phyloP scores from a whole-genome alignment of 73 alveolate genomes.

The Stentor roeselii region DNA sequence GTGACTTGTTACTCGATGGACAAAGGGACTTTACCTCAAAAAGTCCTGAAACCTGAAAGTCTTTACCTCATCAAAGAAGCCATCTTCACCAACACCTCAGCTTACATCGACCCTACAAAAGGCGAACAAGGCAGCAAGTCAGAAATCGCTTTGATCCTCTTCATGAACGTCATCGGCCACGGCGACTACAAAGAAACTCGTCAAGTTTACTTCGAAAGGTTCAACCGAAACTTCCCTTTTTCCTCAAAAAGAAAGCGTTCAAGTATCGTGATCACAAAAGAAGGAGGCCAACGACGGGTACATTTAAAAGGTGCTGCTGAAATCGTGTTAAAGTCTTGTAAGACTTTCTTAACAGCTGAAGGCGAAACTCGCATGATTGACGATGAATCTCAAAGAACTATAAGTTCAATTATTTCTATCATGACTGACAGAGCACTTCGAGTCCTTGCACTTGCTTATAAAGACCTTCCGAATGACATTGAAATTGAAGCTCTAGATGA shows the following conservation, averaged over 20 bases:
- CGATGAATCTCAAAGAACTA: constrained; percentile 34
- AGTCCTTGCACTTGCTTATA: constrained; percentile 37
- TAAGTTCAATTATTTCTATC: constrained; percentile 53
- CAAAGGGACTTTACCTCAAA: neutral
- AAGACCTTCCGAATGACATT: constrained; percentile 44
- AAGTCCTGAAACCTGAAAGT: neutral
- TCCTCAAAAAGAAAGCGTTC: constrained; percentile 65
- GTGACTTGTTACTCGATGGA: constrained; percentile 28
- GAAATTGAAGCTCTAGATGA: constrained; percentile 42
- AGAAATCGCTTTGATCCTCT: neutral
- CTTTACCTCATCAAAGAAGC: neutral
- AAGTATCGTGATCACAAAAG: constrained; percentile 49
- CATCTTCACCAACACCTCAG: neutral
- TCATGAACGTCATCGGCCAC: neutral
- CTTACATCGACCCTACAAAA: too few species aligned
- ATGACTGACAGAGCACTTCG: constrained; percentile 54
- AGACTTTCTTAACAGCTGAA: constrained; percentile 40
- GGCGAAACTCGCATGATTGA: constrained; percentile 39
- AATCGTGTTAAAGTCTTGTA: constrained; percentile 56
- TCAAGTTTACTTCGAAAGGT: constrained; percentile 29
- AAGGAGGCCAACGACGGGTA: constrained; percentile 50
- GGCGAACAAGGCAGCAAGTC: constrained; percentile 8
- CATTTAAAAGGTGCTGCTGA: constrained; percentile 72
- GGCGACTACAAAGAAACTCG: neutral
- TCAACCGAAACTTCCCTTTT: constrained; percentile 53